A percentile compares a stretch with the other conserved stretches of the same genome.
phyloP scores from a whole-genome alignment of 495 filamentous ascomycete species.

The Zalerion maritima region DNA sequence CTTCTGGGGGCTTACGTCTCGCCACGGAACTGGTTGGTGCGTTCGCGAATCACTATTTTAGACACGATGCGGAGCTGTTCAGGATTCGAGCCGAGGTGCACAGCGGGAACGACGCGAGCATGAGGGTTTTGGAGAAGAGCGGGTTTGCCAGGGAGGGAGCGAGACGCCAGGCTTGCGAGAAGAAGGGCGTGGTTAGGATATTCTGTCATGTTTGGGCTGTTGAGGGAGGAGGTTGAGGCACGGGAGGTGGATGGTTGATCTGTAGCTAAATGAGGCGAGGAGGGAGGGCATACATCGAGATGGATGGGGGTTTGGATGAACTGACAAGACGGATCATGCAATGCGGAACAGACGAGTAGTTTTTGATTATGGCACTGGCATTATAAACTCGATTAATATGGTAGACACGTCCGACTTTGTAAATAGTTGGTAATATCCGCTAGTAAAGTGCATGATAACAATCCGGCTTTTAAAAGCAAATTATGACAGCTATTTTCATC shows the following conservation, averaged over 20 bases:
- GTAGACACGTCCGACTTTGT: too few relatives aligned
- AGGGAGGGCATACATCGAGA: too few relatives aligned
- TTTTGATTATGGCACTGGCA: too few relatives aligned
- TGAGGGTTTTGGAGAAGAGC: slow-evolving; percentile 17
- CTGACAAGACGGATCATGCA: too few relatives aligned
- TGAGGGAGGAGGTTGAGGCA: slow-evolving; percentile 19
- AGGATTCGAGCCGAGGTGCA: slow-evolving; percentile 21
- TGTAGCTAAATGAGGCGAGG: too few relatives aligned
- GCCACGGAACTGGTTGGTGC: slow-evolving; percentile 13
- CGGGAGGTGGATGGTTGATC: slow-evolving; percentile 2
- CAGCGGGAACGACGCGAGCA: slow-evolving; percentile 18
- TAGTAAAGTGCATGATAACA: too few relatives aligned
- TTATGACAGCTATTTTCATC: too few relatives aligned
- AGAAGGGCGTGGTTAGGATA: slow-evolving; percentile 19
- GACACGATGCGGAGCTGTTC: slow-evolving; percentile 12
- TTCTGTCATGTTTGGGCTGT: slow-evolving; percentile 15
- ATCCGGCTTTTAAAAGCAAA: too few relatives aligned
- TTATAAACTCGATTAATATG: neutral
- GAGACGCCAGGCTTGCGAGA: slow-evolving; percentile 19
- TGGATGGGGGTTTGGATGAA: too few relatives aligned
- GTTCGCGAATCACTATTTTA: slow-evolving; percentile 22
- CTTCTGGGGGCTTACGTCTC: slow-evolving; percentile 24
- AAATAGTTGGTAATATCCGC: too few relatives aligned
- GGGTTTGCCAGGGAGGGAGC: slow-evolving; percentile 25
- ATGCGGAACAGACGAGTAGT: too few relatives aligned